Percentiles rank a stretch among this genome's conserved stretches.
phyloP scores from a whole-genome alignment of 1,284 basidiomycete genomes.

The Trametes versicolor region DNA sequence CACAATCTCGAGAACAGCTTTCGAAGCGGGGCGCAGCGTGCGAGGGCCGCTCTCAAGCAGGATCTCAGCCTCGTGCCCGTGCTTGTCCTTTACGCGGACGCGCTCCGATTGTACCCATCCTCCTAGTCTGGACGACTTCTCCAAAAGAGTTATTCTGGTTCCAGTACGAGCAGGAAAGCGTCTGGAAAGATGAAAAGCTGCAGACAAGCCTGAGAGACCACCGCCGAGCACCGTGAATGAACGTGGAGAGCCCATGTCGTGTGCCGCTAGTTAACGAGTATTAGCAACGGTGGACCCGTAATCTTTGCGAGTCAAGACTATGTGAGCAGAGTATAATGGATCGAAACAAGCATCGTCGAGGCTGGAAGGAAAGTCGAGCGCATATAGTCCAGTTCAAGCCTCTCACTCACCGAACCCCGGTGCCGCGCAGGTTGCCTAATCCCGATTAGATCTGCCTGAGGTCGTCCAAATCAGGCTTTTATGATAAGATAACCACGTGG shows the following conservation, averaged over 20 bases:
- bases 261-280: background rate
- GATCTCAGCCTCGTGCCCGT: slow-evolving; percentile 53
- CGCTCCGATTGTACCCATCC: slow-evolving; percentile 86
- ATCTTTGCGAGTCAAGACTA: too few relatives aligned
- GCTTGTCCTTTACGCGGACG: slow-evolving; percentile 52
- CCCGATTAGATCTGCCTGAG: background rate
- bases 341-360: slow-evolving; percentile 1
- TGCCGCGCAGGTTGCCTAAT: background rate
- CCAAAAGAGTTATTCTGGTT: slow-evolving; percentile 72
- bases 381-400: too few relatives aligned
- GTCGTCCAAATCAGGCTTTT: background rate
- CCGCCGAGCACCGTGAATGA: slow-evolving; percentile 80
- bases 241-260: slow-evolving; percentile 9
- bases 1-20: slow-evolving; percentile 83
- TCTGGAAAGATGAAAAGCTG: slow-evolving; percentile 81
- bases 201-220: slow-evolving; percentile 84
- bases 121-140: slow-evolving; percentile 72
- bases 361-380: background rate
- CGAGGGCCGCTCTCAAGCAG: slow-evolving; percentile 87
- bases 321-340: background rate
- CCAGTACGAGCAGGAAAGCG: slow-evolving; percentile 59
- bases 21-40: slow-evolving; percentile 80
- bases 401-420: too few relatives aligned
- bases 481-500: slow-evolving; percentile 9
- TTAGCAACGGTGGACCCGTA: too few relatives aligned